Percentiles rank a stretch among this genome's conserved stretches.
phyloP scores from a whole-genome alignment of 805 yeast genomes.

The Wickerhamomyces bisporus region DNA sequence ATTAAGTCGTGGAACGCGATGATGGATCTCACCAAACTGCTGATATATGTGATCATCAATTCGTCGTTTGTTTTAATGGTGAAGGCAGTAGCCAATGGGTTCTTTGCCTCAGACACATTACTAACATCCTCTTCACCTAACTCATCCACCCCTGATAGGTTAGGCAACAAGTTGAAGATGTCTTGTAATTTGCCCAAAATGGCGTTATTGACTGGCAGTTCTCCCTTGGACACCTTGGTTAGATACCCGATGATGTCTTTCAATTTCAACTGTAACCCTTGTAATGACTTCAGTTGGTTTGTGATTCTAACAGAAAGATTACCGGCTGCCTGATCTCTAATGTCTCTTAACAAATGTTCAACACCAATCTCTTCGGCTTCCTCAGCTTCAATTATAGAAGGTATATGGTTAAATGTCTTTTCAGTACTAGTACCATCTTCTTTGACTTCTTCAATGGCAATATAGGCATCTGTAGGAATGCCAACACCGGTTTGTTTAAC shows the following conservation, averaged over 20 bases:
- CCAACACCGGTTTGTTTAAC: constrained; percentile 80
- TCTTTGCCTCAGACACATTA: constrained; percentile 29
- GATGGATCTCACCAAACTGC: constrained; percentile 87
- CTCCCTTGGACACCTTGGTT: constrained; percentile 61
- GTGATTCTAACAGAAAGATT: constrained; percentile 82
- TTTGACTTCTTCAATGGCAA: constrained; percentile 90
- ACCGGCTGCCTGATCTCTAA: constrained; percentile 96
- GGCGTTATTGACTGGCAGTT: constrained; percentile 82
- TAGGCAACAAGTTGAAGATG: constrained; percentile 89
- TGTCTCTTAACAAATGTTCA: constrained; percentile 90
- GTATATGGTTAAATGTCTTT: constrained; percentile 88
- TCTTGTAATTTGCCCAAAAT: constrained; percentile 92
- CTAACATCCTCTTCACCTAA: constrained; percentile 24
- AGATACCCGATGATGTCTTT: constrained; percentile 74
- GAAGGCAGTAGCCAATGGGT: constrained; percentile 70
- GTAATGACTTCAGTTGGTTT: constrained; percentile 80
- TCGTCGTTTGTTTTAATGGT: constrained; percentile 94
- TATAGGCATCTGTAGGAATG: constrained; percentile 92
- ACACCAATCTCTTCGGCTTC: constrained; percentile 99
- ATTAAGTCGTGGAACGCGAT: constrained; percentile 95
- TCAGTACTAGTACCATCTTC: constrained; percentile 94
- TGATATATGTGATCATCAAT: constrained; percentile 86
- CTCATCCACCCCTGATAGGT: constrained; percentile 42
- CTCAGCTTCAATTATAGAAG: constrained; percentile 91
- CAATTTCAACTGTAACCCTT: constrained; percentile 78